Percentiles rank a stretch among this genome's conserved stretches.
These are phyloP conservation scores for Penicillium janthinellum DNA, from an alignment of 2,329 filamentous ascomycete genomes.

Conservation along the genomic window DNA sequence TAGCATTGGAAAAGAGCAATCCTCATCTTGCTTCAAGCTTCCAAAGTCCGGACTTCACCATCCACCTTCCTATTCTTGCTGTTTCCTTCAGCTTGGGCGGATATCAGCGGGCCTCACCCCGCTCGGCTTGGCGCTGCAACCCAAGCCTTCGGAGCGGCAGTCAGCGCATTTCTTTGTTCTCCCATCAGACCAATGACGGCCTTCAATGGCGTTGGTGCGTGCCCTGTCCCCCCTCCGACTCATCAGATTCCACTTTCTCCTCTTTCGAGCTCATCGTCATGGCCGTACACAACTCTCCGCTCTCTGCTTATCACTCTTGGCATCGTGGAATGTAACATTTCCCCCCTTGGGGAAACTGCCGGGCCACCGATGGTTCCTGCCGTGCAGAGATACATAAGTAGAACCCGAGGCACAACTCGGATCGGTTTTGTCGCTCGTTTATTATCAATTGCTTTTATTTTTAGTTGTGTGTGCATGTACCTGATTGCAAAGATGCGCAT, in stretches of 20 bases:
- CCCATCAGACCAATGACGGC: neutral
- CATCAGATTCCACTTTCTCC: neutral
- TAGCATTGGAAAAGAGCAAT: neutral
- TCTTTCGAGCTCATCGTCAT: slow-evolving; percentile 1
- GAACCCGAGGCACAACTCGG: neutral
- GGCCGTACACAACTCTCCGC: slow-evolving; percentile 3
- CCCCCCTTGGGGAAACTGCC: slow-evolving; percentile 14
- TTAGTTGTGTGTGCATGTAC: slow-evolving; percentile 3
- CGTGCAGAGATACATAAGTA: neutral
- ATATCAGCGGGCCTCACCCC: slow-evolving; percentile 13
- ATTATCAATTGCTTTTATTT: slow-evolving; percentile 7
- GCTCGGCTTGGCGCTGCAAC: slow-evolving; percentile 27
- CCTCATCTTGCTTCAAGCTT: neutral
- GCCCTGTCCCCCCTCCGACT: neutral
- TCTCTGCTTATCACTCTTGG: slow-evolving; percentile 23
- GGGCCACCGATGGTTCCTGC: neutral
- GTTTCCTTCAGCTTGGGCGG: neutral
- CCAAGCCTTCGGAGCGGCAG: slow-evolving; percentile 11
- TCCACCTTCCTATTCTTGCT: neutral
- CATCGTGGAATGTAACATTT: slow-evolving; percentile 20
- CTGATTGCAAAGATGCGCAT: slow-evolving; percentile 26
- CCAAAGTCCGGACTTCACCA: neutral
- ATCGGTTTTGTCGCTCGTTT: neutral
- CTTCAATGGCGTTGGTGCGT: neutral
- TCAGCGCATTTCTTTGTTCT: slow-evolving; percentile 7